Percentiles rank a stretch among this genome's conserved stretches.
Conservation (phyloP, 129 eudicot species). For the Centaurea solstitialis region DNA sequence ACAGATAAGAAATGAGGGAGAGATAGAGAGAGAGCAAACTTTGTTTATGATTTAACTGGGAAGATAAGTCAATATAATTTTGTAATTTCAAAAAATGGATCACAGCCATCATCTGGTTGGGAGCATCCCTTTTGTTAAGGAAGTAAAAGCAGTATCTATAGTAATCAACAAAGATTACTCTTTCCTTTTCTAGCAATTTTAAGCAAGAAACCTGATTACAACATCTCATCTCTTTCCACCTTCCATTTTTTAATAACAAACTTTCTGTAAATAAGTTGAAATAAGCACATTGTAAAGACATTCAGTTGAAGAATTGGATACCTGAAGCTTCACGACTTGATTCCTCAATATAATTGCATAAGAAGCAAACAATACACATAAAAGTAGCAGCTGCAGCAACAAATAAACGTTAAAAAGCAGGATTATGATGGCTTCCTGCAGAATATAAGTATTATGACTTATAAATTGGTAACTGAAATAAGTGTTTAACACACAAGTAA, state of each 20-base stretch:
- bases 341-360: slow-evolving; percentile 55
- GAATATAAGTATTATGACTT: background rate
- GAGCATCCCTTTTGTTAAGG: background rate
- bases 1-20: background rate
- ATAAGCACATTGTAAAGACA: background rate
- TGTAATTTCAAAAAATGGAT: background rate
- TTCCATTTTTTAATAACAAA: background rate
- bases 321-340: slow-evolving; percentile 79
- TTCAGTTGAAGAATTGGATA: slow-evolving; percentile 24
- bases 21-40: background rate
- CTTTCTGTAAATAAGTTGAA: background rate
- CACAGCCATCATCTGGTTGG: background rate
- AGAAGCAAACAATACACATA: slow-evolving; percentile 41
- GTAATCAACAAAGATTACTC: background rate
- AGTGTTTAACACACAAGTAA: background rate
- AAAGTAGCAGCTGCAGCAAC: slow-evolving; percentile 54
- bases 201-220: background rate
- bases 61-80: background rate
- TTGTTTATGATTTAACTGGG: background rate
- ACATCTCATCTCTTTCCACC: background rate
- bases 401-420: slow-evolving; percentile 10
- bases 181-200: background rate
- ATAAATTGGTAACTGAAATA: background rate
- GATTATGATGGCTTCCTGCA: slow-evolving; percentile 8
- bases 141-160: too few relatives aligned